phyloP scores from a whole-genome alignment of 2,329 filamentous ascomycete genomes.

The Penicillium brasilianum region DNA sequence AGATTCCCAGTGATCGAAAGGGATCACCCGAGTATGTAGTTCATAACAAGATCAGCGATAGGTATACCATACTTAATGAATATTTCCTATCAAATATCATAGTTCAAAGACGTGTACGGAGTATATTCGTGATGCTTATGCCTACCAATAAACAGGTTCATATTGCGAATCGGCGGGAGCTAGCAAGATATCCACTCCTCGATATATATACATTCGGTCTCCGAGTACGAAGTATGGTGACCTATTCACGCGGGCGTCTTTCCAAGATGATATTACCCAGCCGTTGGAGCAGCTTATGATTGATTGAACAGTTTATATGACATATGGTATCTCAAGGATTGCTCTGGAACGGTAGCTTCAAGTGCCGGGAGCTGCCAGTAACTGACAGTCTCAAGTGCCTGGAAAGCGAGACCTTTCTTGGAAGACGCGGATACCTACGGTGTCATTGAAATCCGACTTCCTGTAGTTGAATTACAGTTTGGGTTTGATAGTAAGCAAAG shows the following conservation, averaged over 20 bases:
- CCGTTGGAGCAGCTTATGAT: background rate
- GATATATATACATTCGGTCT: slow-evolving; percentile 10
- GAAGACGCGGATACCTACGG: no score
- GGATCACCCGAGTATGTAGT: slow-evolving; percentile 21
- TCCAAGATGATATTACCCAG: background rate
- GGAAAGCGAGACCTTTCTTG: background rate
- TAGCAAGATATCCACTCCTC: slow-evolving; percentile 16
- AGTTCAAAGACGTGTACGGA: background rate
- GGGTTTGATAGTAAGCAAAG: background rate
- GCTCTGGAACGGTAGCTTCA: no score
- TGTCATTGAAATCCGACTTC: background rate
- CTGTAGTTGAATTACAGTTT: background rate
- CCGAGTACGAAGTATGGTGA: background rate
- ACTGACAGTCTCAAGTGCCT: background rate
- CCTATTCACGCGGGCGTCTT: background rate
- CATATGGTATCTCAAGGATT: background rate
- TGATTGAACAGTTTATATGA: background rate
- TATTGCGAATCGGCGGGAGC: slow-evolving; percentile 21
- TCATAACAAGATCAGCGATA: background rate
- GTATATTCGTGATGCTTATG: background rate
- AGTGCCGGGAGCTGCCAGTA: background rate
- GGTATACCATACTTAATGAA: background rate
- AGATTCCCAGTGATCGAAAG: slow-evolving; percentile 23
- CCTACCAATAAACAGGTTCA: slow-evolving; percentile 17
- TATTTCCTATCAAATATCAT: background rate